Conservation (phyloP, 179 eudicot genomes). For the Nepenthes alata region DNA sequence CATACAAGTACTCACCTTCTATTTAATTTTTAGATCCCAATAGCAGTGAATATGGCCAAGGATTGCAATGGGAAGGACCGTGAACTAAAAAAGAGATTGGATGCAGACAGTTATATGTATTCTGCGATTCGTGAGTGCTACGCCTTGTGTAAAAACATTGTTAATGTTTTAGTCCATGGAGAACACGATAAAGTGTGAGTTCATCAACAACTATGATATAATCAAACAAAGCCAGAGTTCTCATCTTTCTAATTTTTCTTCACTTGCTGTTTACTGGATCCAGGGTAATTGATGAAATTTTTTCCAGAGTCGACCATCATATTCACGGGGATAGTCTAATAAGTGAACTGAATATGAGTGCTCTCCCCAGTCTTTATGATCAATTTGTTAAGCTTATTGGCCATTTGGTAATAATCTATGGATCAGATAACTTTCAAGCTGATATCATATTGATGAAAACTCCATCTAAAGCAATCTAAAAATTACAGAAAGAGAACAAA, state of each 20-base stretch:
- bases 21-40: constrained; percentile 56
- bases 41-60: constrained; percentile 95
- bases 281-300: constrained; percentile 70
- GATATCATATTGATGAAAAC: not conserved
- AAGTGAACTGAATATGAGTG: constrained; percentile 56
- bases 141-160: constrained; percentile 67
- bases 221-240: not conserved
- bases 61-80: constrained; percentile 86
- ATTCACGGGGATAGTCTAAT: constrained; percentile 35
- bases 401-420: constrained; percentile 38
- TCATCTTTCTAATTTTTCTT: not conserved
- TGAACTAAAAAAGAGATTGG: constrained; percentile 75
- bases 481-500: constrained; percentile 38
- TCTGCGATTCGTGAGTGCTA: constrained; percentile 86
- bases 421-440: not conserved
- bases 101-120: constrained; percentile 61
- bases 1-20: not conserved
- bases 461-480: not conserved
- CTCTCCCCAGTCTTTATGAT: constrained; percentile 74
- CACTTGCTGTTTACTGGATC: constrained; percentile 3
- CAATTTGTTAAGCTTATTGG: constrained; percentile 75
- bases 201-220: not conserved
- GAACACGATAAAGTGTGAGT: constrained; percentile 56
- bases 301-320: constrained; percentile 20
- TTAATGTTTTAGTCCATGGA: constrained; percentile 64